Base-by-base conservation (phyloP, 306 rosid species). In the Dryas octopetala region DNA sequence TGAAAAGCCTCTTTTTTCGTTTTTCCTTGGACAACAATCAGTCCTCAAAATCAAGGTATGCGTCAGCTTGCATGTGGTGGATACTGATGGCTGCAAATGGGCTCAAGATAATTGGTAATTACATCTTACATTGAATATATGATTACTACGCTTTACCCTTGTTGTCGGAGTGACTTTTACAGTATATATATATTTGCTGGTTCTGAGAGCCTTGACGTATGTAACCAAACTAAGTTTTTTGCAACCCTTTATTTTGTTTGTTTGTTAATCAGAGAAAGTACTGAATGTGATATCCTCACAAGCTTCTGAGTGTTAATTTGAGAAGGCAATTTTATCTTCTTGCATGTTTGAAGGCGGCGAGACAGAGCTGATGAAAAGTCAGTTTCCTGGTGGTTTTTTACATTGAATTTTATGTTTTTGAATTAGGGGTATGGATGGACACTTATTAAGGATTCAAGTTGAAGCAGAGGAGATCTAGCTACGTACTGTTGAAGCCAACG, bases 41-140 rank as follows among this genome's bases (percentile, higher is more conserved):
- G 73, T 95, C 98, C 76, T 62, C 85, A 32, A 91, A 90, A 85
- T 95, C 98, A 70, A 91, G 98, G 84, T 97, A 95, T 77, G 98
- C 93, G 0, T 95, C 83, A 91, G 97, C 85, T 71, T 89, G 82
- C 98, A 95, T 52, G 86, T 90, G 76, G 95, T 95, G 64, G 98
- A 95, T 80, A 86, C 96, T 6, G 89, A 79, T 80, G 95, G 96
- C 88, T 95, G 98, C 88, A 80, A 76, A 83, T 95, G 98, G 98
- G 93, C 97, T 69, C 73, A 81, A 51, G 93, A 89, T 78, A 95
- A 95, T 79, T 95, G 98, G 97, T 95, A 85, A 83, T 87, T 83
- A 52, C 78, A 32, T 73, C 32, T 45, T 45, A 4, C 60, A 71
- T 72, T 57, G 13, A 4, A 23, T 23, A 23, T 23, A 81, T 19